Evolutionary conservation across 2,329 filamentous ascomycete species (phyloP), one percentile per base, ranked within the genome.

Genomic region (Corinectria fuckeliana): DNA sequence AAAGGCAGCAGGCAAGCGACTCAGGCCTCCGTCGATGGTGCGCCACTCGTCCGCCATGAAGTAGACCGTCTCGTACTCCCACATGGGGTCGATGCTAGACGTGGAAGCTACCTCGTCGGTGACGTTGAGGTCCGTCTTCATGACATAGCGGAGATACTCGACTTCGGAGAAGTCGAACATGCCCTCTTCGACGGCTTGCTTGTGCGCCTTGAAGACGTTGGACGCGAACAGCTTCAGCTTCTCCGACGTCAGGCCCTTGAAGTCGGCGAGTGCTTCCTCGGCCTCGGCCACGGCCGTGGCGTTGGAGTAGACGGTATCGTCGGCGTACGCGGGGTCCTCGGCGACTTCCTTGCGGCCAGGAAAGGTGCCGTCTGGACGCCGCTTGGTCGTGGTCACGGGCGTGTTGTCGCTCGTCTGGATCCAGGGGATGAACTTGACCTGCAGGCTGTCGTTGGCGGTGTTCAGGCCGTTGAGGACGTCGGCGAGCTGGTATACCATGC

Each of bases 401-500:
- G 81, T 76, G 9, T 75, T 73, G 18, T 72, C 45, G 28, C 57
- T 83, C 49, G 70, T 76, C 68, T 89, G 85, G 38, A 86, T 82
- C 85, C 85, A 89, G 2, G 82, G 81, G 64, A 89, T 89, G 65
- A 88, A 88, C 44, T 87, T 83, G 39, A 89, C 82, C 21, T 77
- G 78, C 23, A 82, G 74, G 39, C 80, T 76, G 47, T 71, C 71
- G 63, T 74, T 73, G 65, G 85, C 74, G 39, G 76, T 75, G 73
- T 90, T 90, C 66, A 88, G 75, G 48, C 78, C 69, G 74, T 90
- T 90, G 63, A 91, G 76, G 53, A 83, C 82, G 6, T 81, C 81
- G 5, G 81, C 86, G 2, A 90, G 79, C 70, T 88, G 85, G 72
- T 88, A 89, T 0, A 90, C 85, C 71, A 91, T 81, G 64, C 85